phyloP scores from a whole-genome alignment of 2,329 filamentous ascomycete species.

The Phialophora expanda region DNA sequence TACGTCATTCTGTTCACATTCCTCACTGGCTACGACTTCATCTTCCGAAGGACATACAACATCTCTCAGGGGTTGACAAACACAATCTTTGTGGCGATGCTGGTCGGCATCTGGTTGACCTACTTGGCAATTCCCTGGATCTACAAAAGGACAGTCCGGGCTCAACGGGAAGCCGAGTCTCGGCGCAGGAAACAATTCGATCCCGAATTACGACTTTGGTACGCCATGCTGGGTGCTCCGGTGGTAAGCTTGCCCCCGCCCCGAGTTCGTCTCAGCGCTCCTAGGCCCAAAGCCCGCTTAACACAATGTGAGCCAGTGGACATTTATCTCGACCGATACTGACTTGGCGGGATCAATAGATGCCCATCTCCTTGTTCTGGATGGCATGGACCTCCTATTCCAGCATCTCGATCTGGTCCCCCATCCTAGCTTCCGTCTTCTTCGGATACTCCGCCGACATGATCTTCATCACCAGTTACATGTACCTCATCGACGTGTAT shows the following conservation, averaged over 20 bases:
- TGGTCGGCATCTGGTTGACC: constrained; percentile 49
- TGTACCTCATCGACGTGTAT: constrained; percentile 65
- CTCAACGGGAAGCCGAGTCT: constrained; percentile 50
- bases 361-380: constrained; percentile 63
- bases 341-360: constrained; percentile 24
- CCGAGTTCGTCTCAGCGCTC: background rate
- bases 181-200: constrained; percentile 49
- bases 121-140: constrained; percentile 52
- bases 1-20: constrained; percentile 47
- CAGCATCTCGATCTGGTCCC: constrained; percentile 58
- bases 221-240: constrained; percentile 57
- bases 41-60: constrained; percentile 56
- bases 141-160: constrained; percentile 51
- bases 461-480: constrained; percentile 59
- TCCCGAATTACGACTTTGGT: constrained; percentile 62
- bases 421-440: constrained; percentile 56
- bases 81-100: constrained; percentile 56
- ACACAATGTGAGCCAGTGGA: no score
- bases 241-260: constrained; percentile 27
- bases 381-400: constrained; percentile 60
- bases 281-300: no score
- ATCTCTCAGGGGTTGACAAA: constrained; percentile 54
- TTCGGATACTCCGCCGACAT: constrained; percentile 59
- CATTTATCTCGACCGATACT: no score
- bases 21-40: constrained; percentile 57